These are phyloP conservation scores for Microstegium vimineum DNA, from an alignment of 176 grass and related monocot genomes.

Conservation along the genomic window DNA sequence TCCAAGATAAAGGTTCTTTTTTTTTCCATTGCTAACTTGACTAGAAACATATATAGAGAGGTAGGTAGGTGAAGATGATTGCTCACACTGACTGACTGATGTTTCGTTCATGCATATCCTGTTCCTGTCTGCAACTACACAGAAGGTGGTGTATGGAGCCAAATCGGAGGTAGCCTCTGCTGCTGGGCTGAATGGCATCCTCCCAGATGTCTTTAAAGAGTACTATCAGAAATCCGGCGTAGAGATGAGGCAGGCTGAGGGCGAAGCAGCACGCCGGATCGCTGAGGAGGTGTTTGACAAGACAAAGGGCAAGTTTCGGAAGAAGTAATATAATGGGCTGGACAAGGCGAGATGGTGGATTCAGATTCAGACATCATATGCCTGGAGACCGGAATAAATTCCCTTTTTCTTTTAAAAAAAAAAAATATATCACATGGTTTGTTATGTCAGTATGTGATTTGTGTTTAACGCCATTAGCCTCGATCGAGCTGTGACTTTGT, in stretches of 20 bases:
- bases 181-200: neutral
- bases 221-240: constrained; percentile 13
- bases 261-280: neutral
- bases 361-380: neutral
- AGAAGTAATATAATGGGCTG: neutral
- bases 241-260: neutral
- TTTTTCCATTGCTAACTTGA: neutral
- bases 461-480: neutral
- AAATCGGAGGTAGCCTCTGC: neutral
- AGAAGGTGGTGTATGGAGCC: constrained; percentile 22
- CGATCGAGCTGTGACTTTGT: neutral
- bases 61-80: neutral
- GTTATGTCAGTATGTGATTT: neutral
- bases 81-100: neutral
- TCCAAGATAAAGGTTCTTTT: constrained; percentile 61
- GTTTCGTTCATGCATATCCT: neutral
- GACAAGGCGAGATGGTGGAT: neutral
- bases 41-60: neutral
- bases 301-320: neutral
- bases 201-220: neutral
- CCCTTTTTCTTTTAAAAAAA: too few species aligned
- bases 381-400: neutral
- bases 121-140: neutral
- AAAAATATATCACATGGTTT: neutral
- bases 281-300: neutral